These are phyloP conservation scores for Sphagnum fallax DNA, from an alignment of 228 moss, liverwort and hornwort genomes.

Conservation along the genomic window DNA sequence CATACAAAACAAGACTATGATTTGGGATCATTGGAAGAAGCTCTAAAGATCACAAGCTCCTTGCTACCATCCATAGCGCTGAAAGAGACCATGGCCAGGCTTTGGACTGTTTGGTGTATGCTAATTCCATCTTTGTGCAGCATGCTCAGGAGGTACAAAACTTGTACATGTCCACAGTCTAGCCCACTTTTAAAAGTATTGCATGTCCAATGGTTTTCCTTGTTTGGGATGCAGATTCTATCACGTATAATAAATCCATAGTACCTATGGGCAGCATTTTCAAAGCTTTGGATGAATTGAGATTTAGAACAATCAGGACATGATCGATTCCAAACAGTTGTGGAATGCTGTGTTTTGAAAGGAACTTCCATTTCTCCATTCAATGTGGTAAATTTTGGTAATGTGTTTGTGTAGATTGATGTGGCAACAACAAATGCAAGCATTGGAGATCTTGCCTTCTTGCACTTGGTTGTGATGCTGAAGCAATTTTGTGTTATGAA, in stretches of 20 bases:
- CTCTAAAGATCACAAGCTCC: constrained; percentile 60
- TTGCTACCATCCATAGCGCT: constrained; percentile 85
- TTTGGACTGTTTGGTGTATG: constrained; percentile 68
- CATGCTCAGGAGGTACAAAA: constrained; percentile 49
- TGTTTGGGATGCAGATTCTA: background rate
- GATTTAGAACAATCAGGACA: too few relatives aligned
- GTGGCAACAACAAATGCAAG: constrained; percentile 81
- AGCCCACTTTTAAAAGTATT: too few relatives aligned
- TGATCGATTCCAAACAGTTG: too few relatives aligned
- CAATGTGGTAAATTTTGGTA: too few relatives aligned
- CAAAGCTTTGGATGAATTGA: too few relatives aligned
- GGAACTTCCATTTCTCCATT: too few relatives aligned
- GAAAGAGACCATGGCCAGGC: constrained; percentile 69
- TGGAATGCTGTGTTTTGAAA: too few relatives aligned
- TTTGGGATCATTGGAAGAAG: constrained; percentile 72
- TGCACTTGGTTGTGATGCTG: constrained; percentile 69
- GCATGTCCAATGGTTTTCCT: background rate
- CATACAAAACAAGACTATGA: constrained; percentile 47
- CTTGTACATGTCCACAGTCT: background rate
- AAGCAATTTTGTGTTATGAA: constrained; percentile 70
- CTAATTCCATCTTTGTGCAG: constrained; percentile 75
- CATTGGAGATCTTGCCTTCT: constrained; percentile 69
- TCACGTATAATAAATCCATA: too few relatives aligned
- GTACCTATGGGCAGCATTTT: too few relatives aligned
- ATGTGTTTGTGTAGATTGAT: constrained; percentile 27